Base-by-base conservation (phyloP, 768 basidiomycete genomes). In the Psilocybe subaeruginosa region DNA sequence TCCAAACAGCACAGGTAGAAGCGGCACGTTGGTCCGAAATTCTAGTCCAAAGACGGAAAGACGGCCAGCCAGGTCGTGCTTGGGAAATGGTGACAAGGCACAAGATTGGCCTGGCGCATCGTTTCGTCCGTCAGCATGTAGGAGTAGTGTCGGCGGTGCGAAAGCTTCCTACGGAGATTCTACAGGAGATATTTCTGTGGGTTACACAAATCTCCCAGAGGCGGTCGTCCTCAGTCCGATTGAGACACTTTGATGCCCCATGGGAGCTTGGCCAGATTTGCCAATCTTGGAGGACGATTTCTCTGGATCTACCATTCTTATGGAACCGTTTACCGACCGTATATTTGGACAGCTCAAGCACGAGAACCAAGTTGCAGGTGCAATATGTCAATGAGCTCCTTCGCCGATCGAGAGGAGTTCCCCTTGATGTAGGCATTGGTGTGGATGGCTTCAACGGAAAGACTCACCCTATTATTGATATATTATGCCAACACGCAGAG, bases 151-250 rank as follows among this genome's bases (percentile, higher is more conserved):
- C 70, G 4, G 59, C 65, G 49, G 53, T 70, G 8, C 68, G 71
- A 14, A 62, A 61, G 8, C 37, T 74, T 17, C 71, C 73, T 6
- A 49, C 60, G 1, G 71, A 74, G 59, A 54, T 73, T 23, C 50
- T 67, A 2, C 64, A 66, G 50, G 66, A 69, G 35, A 69, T 74
- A 39, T 70, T 74, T 50, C 37, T 61, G 12, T 59, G 55, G 55
- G 35, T 43, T 55, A 57, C 51, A 50, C 56, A 55, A 46, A 43
- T 47, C 41, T 37, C 52, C 50, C 23, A 23, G 23, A 23, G 23
- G 23, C 48, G 56, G 23, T 4, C 14, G 7, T n/a, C 46, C 9
- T 41, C 50, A 45, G 41, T 53, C n/a, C 57, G 55, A 4, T 60
- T 61, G 53, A 57, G 61, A n/a, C 27, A 49, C 9, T 56, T 57